Evolutionary conservation across 305 asterid genomes (phyloP), one percentile per base, ranked within the genome.

Genomic region (Ajuga reptans): DNA sequence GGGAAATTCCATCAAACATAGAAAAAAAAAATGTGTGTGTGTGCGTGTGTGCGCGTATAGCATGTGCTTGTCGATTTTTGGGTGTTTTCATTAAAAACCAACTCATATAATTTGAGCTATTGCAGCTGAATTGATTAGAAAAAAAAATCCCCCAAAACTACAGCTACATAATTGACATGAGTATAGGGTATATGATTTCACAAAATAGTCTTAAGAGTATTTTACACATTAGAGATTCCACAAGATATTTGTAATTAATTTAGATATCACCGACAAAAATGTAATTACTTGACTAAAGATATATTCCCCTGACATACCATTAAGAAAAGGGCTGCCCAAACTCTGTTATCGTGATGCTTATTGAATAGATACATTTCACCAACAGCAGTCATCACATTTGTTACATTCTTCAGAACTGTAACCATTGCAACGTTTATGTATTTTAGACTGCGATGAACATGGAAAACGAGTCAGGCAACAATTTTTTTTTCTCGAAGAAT

Each of bases 351-450:
- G 68, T 91, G 98, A 69, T 81, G 92, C 89, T 86, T 91, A 82
- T 76, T 78, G 85, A 91, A 89, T 42, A 91, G 78, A 81, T 89
- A 87, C 92, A 91, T 91, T 81, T 91, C 98, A 68, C 98, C 98
- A 64, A 87, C 87, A 68, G 94, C 98, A 63, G 98, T 91, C 11
- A 91, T 86, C 82, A 89, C 98, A 78, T 91, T 91, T 51, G 98
- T 89, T 46, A 87, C 88, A 72, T 91, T 91, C 92, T 91, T 91
- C 81, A 89, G 81, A 84, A 91, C 94, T 9, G 96, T 91, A 71
- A 91, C 95, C 98, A 91, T 91, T 59, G 95, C 96, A 59, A 91
- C 95, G 21, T 89, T 89, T 46, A 91, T 89, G 83, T 89, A 87
- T 73, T 80, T 89, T 64, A 89, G 78, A 80, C 96, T 89, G 91